A percentile compares a stretch with the other conserved stretches of the same genome.
These are phyloP conservation scores for Clarkia xantiana DNA, from an alignment of 345 rosid genomes.

Conservation along the genomic window DNA sequence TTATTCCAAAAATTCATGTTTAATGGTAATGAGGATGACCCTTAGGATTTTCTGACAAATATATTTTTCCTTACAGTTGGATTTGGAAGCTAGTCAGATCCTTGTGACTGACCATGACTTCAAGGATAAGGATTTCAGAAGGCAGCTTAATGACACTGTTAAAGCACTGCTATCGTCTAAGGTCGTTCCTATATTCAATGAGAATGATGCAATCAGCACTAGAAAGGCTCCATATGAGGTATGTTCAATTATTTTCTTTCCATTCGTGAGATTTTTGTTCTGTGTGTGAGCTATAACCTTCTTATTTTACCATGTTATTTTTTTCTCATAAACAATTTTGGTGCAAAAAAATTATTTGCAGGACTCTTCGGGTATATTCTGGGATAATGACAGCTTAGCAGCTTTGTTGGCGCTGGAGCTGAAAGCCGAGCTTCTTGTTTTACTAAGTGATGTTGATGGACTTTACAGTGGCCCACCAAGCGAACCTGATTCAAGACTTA, in stretches of 20 bases:
- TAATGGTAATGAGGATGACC: too few relatives aligned
- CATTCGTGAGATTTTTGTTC: too few relatives aligned
- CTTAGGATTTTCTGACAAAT: background rate
- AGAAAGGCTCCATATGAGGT: conserved; percentile 99
- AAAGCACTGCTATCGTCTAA: conserved; percentile 45
- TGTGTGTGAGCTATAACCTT: too few relatives aligned
- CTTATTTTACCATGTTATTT: too few relatives aligned
- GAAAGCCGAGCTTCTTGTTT: conserved; percentile 86
- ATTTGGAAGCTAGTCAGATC: conserved; percentile 88
- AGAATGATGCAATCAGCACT: conserved; percentile 96
- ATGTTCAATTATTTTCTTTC: background rate
- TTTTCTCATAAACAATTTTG: too few relatives aligned
- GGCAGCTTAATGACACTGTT: conserved; percentile 70
- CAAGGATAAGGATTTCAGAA: conserved; percentile 65
- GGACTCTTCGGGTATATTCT: conserved; percentile 98
- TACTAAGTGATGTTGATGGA: conserved; percentile 96
- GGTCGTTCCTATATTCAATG: conserved; percentile 88
- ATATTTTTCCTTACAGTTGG: conserved; percentile 42
- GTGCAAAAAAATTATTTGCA: conserved; percentile 16
- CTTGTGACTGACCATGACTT: conserved; percentile 91
- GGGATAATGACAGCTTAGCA: conserved; percentile 99
- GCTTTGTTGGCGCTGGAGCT: conserved; percentile 82
- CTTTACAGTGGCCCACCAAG: conserved; percentile 94
- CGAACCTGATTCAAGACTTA: conserved; percentile 77
- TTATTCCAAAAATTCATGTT: too few relatives aligned